Percentiles rank a stretch among this genome's conserved stretches.
Evolutionary conservation across 352 stramenopile genomes (phyloP).

Genomic region (Pythium insidiosum): DNA sequence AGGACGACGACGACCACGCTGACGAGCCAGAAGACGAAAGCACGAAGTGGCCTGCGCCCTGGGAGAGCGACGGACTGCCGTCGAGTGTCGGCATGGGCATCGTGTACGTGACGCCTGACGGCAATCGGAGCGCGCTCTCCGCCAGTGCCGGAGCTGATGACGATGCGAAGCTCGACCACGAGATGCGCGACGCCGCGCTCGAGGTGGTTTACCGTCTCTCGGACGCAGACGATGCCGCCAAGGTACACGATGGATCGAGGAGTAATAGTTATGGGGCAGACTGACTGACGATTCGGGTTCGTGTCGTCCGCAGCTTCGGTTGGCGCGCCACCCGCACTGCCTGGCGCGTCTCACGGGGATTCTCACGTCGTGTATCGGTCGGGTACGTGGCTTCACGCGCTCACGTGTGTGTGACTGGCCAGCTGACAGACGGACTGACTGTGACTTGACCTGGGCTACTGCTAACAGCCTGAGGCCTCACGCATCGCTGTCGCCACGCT

Average conservation of each 20-base stretch:
- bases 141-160: conserved; percentile 19
- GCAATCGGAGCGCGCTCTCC: conserved; percentile 37
- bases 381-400: conserved; percentile 28
- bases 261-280: neutral
- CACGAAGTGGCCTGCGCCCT: conserved; percentile 60
- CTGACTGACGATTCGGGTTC: conserved; percentile 1
- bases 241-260: conserved; percentile 22
- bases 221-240: conserved; percentile 45
- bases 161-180: conserved; percentile 55
- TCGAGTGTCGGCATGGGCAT: conserved; percentile 70
- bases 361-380: conserved; percentile 61
- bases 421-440: too few species aligned
- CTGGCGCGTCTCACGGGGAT: conserved; percentile 39
- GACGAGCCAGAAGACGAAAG: conserved; percentile 39
- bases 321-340: conserved; percentile 62
- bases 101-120: conserved; percentile 66
- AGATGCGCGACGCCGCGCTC: conserved; percentile 66
- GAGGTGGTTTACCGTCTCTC: conserved; percentile 72
- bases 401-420: too few species aligned
- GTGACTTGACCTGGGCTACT: too few species aligned
- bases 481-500: conserved; percentile 64
- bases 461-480: conserved; percentile 51
- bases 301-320: conserved; percentile 27
- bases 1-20: conserved; percentile 45
- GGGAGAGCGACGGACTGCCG: conserved; percentile 62